Evolutionary conservation across 129 eudicot genomes (phyloP).

Genomic region (Scalesia atractyloides): DNA sequence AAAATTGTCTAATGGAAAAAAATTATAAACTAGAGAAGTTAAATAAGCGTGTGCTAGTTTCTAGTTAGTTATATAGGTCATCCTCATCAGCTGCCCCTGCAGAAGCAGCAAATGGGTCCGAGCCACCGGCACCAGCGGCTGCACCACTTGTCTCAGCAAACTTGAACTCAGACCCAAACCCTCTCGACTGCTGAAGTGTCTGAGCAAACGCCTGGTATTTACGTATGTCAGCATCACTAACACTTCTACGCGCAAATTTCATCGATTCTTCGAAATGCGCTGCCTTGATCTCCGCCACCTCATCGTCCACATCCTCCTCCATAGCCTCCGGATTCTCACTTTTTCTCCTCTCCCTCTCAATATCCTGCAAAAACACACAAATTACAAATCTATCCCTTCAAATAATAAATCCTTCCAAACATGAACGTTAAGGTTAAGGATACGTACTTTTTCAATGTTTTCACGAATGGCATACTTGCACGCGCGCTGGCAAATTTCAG

Average conservation of each 20-base stretch:
- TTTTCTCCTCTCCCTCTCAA: constrained; percentile 65
- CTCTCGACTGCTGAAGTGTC: constrained; percentile 76
- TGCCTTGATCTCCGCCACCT: constrained; percentile 72
- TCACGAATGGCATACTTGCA: constrained; percentile 67
- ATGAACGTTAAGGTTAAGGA: no score
- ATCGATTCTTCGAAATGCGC: constrained; percentile 87
- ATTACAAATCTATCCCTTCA: background rate
- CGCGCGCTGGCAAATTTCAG: constrained; percentile 90
- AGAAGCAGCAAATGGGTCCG: constrained; percentile 76
- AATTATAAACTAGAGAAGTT: no score
- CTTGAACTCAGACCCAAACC: constrained; percentile 68
- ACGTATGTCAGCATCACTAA: constrained; percentile 91
- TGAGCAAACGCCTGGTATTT: constrained; percentile 84
- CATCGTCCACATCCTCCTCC: constrained; percentile 78
- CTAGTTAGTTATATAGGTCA: constrained; percentile 65
- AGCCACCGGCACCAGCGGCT: constrained; percentile 32
- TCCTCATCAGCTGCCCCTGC: constrained; percentile 89
- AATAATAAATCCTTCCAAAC: no score
- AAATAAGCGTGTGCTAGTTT: no score
- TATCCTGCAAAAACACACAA: constrained; percentile 45
- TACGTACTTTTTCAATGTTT: constrained; percentile 57
- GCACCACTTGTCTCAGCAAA: constrained; percentile 47
- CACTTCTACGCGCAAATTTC: constrained; percentile 98
- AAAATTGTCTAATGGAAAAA: no score
- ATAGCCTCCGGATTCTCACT: constrained; percentile 74